These are phyloP conservation scores for Pleurotus pulmonarius DNA, from an alignment of 768 basidiomycete species.

Conservation along the genomic window DNA sequence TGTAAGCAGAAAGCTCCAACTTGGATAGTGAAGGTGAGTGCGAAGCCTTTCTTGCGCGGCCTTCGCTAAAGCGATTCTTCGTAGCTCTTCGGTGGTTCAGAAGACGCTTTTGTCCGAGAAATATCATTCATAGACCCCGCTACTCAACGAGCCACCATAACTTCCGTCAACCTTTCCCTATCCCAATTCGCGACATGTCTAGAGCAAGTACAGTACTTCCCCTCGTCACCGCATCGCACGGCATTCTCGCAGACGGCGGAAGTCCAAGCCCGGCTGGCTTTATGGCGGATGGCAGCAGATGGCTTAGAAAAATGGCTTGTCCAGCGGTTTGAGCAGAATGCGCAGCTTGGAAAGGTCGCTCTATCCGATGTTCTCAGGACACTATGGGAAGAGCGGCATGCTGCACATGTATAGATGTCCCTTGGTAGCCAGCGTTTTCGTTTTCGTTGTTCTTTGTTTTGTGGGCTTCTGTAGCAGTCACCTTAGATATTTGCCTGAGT, in stretches of 20 bases:
- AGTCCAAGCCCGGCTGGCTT: constrained; percentile 75
- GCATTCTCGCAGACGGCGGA: constrained; percentile 88
- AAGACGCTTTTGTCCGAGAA: constrained; percentile 93
- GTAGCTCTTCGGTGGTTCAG: constrained; percentile 88
- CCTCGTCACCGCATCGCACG: constrained; percentile 60
- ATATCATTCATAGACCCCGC: constrained; percentile 90
- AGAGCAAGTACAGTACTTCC: constrained; percentile 85
- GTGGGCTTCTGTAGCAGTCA: not conserved
- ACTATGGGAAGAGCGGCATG: constrained; percentile 72
- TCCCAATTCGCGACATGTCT: constrained; percentile 94
- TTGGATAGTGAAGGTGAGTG: constrained; percentile 89
- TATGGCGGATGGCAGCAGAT: constrained; percentile 81
- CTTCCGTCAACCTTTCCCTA: constrained; percentile 89
- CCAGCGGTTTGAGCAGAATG: constrained; percentile 90
- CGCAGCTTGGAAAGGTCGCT: constrained; percentile 81
- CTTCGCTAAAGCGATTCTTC: constrained; percentile 28
- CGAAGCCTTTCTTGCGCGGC: not conserved
- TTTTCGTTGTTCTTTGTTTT: constrained; percentile 1
- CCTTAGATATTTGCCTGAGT: not conserved
- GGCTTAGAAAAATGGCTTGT: constrained; percentile 82
- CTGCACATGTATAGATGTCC: constrained; percentile 19
- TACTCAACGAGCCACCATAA: constrained; percentile 75
- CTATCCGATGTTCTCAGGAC: constrained; percentile 86
- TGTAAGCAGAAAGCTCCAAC: constrained; percentile 88
- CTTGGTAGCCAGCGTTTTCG: not conserved